Conservation (phyloP, 768 basidiomycete species). For the Termitomyces eurrhizus region DNA sequence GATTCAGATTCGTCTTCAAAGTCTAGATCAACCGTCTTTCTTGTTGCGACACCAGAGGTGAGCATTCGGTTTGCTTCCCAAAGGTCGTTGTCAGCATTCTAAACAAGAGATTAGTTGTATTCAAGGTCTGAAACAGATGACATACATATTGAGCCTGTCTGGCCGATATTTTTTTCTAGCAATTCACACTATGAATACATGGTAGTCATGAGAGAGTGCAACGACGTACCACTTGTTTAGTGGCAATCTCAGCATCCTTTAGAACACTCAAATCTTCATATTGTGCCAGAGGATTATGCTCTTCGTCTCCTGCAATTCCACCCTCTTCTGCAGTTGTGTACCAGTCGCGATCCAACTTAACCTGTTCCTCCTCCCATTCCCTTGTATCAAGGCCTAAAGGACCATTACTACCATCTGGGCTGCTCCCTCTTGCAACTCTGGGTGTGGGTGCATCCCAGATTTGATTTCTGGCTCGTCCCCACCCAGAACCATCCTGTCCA, state of each 20-base stretch:
- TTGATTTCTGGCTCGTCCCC: conserved; percentile 54
- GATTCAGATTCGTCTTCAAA: conserved; percentile 97
- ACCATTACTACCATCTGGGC: conserved; percentile 65
- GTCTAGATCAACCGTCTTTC: conserved; percentile 84
- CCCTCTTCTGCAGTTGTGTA: conserved; percentile 91
- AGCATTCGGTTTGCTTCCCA: conserved; percentile 99
- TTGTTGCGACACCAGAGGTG: conserved; percentile 90
- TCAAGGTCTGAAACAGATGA: conserved; percentile 4
- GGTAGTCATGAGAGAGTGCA: background rate
- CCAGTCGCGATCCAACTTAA: conserved; percentile 92
- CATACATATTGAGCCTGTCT: conserved; percentile 94
- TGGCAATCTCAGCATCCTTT: conserved; percentile 73
- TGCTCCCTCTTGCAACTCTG: conserved; percentile 57
- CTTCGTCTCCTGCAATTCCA: conserved; percentile 81
- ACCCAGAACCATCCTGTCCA: conserved; percentile 56
- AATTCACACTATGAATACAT: conserved; percentile 9
- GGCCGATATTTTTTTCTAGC: conserved; percentile 84
- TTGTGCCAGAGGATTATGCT: conserved; percentile 88
- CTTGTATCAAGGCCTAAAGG: conserved; percentile 65
- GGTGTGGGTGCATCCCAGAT: conserved; percentile 88
- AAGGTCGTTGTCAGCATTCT: conserved; percentile 97
- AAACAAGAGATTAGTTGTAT: conserved; percentile 14
- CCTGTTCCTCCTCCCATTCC: conserved; percentile 98
- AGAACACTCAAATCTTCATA: conserved; percentile 79
- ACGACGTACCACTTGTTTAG: conserved; percentile 62